Base-by-base conservation (phyloP, 768 basidiomycete species). In the Chiua virens region DNA sequence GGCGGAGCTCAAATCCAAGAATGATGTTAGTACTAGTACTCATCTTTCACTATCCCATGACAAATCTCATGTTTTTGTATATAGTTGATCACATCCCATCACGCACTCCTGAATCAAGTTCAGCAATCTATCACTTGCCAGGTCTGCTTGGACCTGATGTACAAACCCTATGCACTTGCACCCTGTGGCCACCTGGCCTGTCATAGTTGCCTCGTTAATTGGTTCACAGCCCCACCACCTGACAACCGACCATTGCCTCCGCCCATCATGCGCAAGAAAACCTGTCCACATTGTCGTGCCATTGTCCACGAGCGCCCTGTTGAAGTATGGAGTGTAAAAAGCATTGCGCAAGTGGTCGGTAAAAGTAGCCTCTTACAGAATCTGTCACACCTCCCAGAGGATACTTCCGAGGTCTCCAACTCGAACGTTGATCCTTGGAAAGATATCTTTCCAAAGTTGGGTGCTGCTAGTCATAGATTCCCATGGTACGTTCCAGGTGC, bases 151-250 rank as follows among this genome's bases (percentile, higher is more conserved):
- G 87, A 89, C 58, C 71, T 87, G 21, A 74, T 92, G 65, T 75
- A 86, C 64, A 81, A 79, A 55, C 88, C 89, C 1, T 91, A 81
- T 55, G 82, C 87, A 1, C 79, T 89, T 18, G 77, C 85, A 0
- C 87, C 88, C 1, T 91, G 88, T 51, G 88, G 89, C 5, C 87
- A 89, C 54, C 72, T 87, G 42, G 80, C 81, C 4, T 91, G 88
- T 59, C 79, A 89, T 52, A 62, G 68, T 15, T 90, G 89, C 60
- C 81, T 92, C 11, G 76, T 91, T 17, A 75, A 77, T 30, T 92
- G 89, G 89, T 92, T 92, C 66, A 83, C 79, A 5, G 75, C 77
- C 32, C 64, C 74, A 22, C 68, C 68, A 9, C 44, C 63, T 3
- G 70, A 61, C 43, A 64, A 59, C 52, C 62, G 43, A 38, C 58